Base-by-base conservation (phyloP, 805 yeast genomes). In the Yamadazyma olivae region DNA sequence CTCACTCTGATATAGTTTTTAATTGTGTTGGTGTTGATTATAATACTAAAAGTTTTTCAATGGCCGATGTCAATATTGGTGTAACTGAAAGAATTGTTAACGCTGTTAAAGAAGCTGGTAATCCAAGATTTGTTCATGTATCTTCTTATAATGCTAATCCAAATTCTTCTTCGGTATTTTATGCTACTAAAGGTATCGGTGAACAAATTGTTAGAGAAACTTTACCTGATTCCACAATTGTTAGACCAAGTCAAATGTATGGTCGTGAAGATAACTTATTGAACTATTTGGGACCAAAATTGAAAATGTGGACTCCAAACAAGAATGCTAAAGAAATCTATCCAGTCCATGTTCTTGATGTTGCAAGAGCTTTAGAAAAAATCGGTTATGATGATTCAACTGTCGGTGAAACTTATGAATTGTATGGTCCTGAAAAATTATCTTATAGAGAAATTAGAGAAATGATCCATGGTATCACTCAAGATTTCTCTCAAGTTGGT, bases 321-420 rank as follows among this genome's bases (percentile, higher is more conserved):
- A 71, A 74, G 54, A 74, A 77, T 57, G 73, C 75, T 44, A 83
- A 83, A 60, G 67, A 61, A 44, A 59, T 81, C 30, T 71, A 74
- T 49, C 95, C 95, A 27, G 79, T 79, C n/a, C 87, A 83, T 54
- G 87, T 79, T 25, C 47, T 67, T 33, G 95, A 87, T 54, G 89
- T 86, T 39, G 91, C 93, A 16, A 67, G 74, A 45, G 95, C 85
- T 3, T 68, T 87, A 48, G 93, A 83, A 65, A 73, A 68, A 48
- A 84, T 87, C 48, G 90, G 86, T 7, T 86, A 66, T 57, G 90
- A 87, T 56, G 95, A 87, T 59, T 67, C 85, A 35, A 86, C 95
- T 15, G 71, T 71, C 10, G 95, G 95, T 42, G 74, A 83, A 60
- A 71, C 81, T 33, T 87, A 62, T 59, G 95, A 87, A 63, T 71